Evolutionary conservation across 2,329 filamentous ascomycete genomes (phyloP).

Genomic region (Sporothrix variecibatus): DNA sequence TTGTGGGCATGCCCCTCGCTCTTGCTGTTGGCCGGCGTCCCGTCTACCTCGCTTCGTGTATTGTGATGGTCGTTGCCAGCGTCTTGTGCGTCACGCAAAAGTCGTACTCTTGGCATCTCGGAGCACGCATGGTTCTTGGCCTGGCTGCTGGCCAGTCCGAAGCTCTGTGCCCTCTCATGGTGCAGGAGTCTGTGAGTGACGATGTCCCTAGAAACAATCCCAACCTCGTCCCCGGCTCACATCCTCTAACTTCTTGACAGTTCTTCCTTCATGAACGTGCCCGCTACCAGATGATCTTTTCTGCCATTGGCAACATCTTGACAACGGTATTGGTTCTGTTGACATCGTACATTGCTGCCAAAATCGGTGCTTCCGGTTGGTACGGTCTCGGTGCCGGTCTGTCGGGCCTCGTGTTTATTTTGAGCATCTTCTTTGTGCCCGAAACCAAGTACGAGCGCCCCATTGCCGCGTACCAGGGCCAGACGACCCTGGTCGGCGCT

Average conservation of each 20-base stretch:
- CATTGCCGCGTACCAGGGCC: background rate
- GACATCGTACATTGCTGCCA: constrained; percentile 5
- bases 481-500: background rate
- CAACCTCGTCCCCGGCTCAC: too few relatives aligned
- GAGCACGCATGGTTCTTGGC: background rate
- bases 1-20: background rate
- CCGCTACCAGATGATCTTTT: constrained; percentile 9
- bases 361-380: background rate
- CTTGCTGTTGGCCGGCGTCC: background rate
- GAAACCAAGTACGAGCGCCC: constrained; percentile 2
- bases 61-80: background rate
- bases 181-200: background rate
- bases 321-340: background rate
- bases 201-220: too few relatives aligned
- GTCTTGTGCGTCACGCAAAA: constrained; percentile 1
- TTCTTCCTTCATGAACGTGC: background rate
- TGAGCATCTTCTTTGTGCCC: background rate
- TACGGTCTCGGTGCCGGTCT: background rate
- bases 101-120: background rate
- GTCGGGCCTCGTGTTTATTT: background rate
- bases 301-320: background rate
- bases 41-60: background rate
- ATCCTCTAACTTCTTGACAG: too few relatives aligned
- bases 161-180: background rate
- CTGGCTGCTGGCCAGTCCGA: background rate